Evolutionary conservation across 805 yeast genomes (phyloP).

Genomic region (Saccharomycopsis fibuligera): DNA sequence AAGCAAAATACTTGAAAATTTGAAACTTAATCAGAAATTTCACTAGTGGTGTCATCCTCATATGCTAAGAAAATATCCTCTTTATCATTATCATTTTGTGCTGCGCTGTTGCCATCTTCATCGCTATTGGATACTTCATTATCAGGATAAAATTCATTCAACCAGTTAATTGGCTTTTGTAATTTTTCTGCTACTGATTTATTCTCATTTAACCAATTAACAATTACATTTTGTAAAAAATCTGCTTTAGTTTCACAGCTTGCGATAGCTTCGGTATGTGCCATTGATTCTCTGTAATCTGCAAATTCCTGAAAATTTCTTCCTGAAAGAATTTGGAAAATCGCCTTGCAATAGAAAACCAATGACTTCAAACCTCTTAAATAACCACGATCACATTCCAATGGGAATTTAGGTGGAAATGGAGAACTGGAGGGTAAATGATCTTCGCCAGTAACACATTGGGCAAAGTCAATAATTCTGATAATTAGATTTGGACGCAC

Average conservation of each 20-base stretch:
- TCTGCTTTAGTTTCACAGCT: conserved; percentile 2
- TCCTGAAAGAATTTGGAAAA: conserved; percentile 53
- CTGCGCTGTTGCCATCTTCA: not conserved
- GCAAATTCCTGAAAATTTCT: conserved; percentile 27
- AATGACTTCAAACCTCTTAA: conserved; percentile 75
- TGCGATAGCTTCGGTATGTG: not conserved
- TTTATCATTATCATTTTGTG: not conserved
- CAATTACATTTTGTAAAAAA: not conserved
- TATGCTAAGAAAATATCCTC: not conserved
- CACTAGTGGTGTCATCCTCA: not conserved
- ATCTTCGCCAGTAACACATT: conserved; percentile 69
- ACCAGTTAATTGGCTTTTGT: conserved; percentile 28
- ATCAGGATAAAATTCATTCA: conserved; percentile 28
- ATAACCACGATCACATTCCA: conserved; percentile 73
- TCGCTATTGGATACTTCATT: conserved; percentile 21
- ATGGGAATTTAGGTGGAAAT: conserved; percentile 67
- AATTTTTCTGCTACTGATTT: conserved; percentile 18
- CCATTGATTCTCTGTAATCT: conserved; percentile 1
- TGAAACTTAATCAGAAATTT: not conserved
- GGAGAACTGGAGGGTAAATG: conserved; percentile 24
- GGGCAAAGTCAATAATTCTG: conserved; percentile 94
- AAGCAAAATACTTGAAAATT: not conserved
- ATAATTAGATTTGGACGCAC: conserved; percentile 30
- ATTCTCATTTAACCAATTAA: conserved; percentile 9
- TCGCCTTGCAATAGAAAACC: conserved; percentile 52